A percentile compares a stretch with the other conserved stretches of the same genome.
phyloP scores from a whole-genome alignment of 495 filamentous ascomycete genomes.

The Lasiosphaeria miniovina region DNA sequence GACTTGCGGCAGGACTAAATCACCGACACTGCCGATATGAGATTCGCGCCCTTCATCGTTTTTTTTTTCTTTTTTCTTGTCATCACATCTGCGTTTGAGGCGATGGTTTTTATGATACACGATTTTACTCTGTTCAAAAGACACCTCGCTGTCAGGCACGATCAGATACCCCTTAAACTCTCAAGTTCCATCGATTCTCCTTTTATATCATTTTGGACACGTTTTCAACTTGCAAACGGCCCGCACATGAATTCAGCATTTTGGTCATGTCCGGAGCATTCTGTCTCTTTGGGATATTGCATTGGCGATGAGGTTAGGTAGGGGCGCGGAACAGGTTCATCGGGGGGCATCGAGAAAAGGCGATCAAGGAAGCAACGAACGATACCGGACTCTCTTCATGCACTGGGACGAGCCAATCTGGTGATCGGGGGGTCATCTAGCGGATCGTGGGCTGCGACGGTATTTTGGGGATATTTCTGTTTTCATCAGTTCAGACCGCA shows the following conservation, averaged over 20 bases:
- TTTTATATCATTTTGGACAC: background rate
- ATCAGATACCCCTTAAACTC: constrained; percentile 5
- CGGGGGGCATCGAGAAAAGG: background rate
- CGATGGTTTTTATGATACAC: constrained; percentile 1
- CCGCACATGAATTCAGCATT: background rate
- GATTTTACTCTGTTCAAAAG: background rate
- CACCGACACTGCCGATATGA: no score
- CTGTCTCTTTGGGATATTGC: background rate
- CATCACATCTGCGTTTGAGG: no score
- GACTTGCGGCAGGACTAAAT: constrained; percentile 11
- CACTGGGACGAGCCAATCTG: no score
- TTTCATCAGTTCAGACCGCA: no score
- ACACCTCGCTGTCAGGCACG: constrained; percentile 11
- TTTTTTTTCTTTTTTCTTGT: no score
- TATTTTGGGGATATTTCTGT: no score
- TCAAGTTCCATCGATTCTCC: background rate
- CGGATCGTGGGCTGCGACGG: no score
- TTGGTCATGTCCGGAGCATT: background rate
- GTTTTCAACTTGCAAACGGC: background rate
- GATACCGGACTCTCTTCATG: no score
- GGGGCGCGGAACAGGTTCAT: background rate
- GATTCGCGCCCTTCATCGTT: no score
- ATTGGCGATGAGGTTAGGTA: background rate
- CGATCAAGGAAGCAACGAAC: no score
- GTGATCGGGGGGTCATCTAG: no score